phyloP scores from a whole-genome alignment of 2,329 filamentous ascomycete genomes.

The Diaporthe eres region DNA sequence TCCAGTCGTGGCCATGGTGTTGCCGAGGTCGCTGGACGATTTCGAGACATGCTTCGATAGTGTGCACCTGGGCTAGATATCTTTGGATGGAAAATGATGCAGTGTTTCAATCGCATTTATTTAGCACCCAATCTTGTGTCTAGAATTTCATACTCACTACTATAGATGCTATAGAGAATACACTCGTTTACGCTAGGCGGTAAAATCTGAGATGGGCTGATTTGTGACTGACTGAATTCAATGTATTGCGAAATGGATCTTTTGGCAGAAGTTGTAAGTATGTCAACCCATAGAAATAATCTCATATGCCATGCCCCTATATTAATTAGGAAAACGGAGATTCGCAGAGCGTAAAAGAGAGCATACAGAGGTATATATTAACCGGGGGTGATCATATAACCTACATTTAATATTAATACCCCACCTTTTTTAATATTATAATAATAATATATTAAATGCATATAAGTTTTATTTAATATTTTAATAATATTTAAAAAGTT shows the following conservation, averaged over 20 bases:
- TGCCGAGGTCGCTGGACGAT: slow-evolving; percentile 1
- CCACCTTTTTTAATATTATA: too few species aligned
- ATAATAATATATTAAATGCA: too few species aligned
- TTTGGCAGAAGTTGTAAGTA: neutral
- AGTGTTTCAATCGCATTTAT: neutral
- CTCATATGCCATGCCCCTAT: neutral
- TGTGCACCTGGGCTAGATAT: neutral
- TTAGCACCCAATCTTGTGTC: neutral
- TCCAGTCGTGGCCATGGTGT: neutral
- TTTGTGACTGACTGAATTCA: neutral
- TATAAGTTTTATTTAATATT: too few species aligned
- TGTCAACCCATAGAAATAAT: neutral
- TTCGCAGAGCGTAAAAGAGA: too few species aligned
- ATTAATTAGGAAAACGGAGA: neutral
- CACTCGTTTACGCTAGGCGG: neutral
- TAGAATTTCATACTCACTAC: neutral
- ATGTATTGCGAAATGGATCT: neutral
- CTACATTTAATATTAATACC: too few species aligned
- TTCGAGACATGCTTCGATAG: neutral
- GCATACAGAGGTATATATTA: too few species aligned
- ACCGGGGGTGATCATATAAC: too few species aligned
- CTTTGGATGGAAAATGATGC: neutral
- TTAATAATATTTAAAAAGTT: too few species aligned
- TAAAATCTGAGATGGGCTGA: neutral
- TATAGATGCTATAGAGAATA: neutral